These are phyloP conservation scores for Agroathelia rolfsii DNA, from an alignment of 1,284 basidiomycete genomes.

Conservation along the genomic window DNA sequence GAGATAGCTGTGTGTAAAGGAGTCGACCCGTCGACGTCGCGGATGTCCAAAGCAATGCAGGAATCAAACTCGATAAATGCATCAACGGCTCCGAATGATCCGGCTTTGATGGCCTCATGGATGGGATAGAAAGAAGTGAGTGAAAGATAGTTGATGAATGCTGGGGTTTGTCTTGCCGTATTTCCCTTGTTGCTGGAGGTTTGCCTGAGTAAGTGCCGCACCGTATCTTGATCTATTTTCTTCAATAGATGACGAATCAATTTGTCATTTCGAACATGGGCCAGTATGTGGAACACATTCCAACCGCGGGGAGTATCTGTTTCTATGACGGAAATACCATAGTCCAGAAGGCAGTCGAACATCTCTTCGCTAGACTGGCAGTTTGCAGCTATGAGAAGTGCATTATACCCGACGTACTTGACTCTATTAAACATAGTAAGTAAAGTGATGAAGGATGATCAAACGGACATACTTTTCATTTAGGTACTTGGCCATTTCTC, in stretches of 20 bases:
- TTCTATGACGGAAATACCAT: slow-evolving; percentile 33
- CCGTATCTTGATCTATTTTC: slow-evolving; percentile 38
- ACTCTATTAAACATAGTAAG: too few species aligned
- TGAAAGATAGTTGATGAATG: too few species aligned
- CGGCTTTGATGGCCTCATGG: slow-evolving; percentile 33
- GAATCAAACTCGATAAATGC: slow-evolving; percentile 26
- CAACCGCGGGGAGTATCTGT: slow-evolving; percentile 30
- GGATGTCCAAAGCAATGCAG: slow-evolving; percentile 23
- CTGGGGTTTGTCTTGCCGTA: slow-evolving; percentile 31
- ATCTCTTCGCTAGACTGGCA: slow-evolving; percentile 19
- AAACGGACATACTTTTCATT: slow-evolving; percentile 33
- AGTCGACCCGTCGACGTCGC: slow-evolving; percentile 33
- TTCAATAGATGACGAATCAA: slow-evolving; percentile 33
- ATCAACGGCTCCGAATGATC: slow-evolving; percentile 19
- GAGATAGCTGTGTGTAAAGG: slow-evolving; percentile 38
- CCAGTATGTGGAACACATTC: slow-evolving; percentile 46
- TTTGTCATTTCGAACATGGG: slow-evolving; percentile 16
- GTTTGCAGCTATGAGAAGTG: slow-evolving; percentile 32
- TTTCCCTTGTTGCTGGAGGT: slow-evolving; percentile 32
- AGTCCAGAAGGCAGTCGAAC: slow-evolving; percentile 40
- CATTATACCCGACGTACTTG: slow-evolving; percentile 35
- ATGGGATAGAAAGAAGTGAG: slow-evolving; percentile 31
- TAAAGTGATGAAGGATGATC: too few species aligned
- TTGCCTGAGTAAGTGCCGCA: slow-evolving; percentile 30
- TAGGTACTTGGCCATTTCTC: slow-evolving; percentile 28